Evolutionary conservation across 2,329 filamentous ascomycete genomes (phyloP).

Genomic region (Aspergillus intermedius): DNA sequence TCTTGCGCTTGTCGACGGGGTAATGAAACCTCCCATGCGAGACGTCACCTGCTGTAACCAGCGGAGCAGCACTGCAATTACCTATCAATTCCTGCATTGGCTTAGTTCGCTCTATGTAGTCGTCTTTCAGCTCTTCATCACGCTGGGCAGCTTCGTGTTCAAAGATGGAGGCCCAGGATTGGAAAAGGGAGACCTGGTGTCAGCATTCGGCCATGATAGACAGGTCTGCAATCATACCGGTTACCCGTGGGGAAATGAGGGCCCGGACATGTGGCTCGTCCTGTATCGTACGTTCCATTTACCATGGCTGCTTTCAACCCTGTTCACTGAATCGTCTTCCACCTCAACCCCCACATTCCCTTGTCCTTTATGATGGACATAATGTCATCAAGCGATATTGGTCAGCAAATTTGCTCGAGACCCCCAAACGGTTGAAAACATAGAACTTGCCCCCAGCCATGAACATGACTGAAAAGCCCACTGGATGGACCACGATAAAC

Average conservation of each 20-base stretch:
- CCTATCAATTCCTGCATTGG: not conserved
- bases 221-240: conserved; percentile 38
- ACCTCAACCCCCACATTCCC: too few relatives aligned
- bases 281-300: conserved; percentile 41
- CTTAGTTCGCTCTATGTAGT: not conserved
- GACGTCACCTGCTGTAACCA: conserved; percentile 25
- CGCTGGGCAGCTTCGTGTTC: conserved; percentile 13
- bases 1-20: conserved; percentile 45
- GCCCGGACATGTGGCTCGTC: conserved; percentile 29
- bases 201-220: conserved; percentile 42
- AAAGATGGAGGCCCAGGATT: conserved; percentile 45
- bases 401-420: too few relatives aligned
- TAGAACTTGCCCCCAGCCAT: too few relatives aligned
- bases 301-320: conserved; percentile 33
- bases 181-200: conserved; percentile 42
- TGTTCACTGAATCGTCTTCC: conserved; percentile 17
- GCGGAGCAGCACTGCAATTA: not conserved
- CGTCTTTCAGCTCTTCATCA: not conserved
- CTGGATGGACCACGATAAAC: not conserved
- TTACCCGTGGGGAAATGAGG: conserved; percentile 35
- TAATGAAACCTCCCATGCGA: conserved; percentile 41
- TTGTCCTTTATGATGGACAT: too few relatives aligned
- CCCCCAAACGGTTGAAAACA: too few relatives aligned
- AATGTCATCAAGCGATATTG: too few relatives aligned
- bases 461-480: too few relatives aligned